phyloP scores from a whole-genome alignment of 148 eudicot species.

The Rhododendron kiyosumense region DNA sequence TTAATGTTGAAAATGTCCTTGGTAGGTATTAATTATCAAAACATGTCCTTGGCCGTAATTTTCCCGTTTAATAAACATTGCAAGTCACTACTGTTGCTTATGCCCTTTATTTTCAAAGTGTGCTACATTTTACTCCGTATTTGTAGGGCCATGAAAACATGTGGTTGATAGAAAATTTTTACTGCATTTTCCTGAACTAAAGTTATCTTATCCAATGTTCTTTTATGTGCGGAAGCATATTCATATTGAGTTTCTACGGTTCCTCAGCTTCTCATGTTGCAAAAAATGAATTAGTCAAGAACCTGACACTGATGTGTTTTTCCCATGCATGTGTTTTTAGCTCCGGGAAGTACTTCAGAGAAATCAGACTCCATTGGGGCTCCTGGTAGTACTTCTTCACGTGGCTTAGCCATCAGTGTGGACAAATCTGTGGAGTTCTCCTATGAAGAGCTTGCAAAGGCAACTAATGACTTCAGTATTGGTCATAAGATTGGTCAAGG shows the following conservation, averaged over 20 bases:
- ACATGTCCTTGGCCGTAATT: too few species aligned
- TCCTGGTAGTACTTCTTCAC: slow-evolving; percentile 21
- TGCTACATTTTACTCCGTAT: neutral
- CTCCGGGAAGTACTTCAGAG: slow-evolving; percentile 14
- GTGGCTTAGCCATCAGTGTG: slow-evolving; percentile 32
- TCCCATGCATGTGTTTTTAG: slow-evolving; percentile 24
- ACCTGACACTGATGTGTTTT: slow-evolving; percentile 37
- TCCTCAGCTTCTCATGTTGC: neutral
- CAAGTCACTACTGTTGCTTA: neutral
- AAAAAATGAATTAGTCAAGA: neutral
- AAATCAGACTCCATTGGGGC: slow-evolving; percentile 26
- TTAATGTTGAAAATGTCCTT: too few species aligned
- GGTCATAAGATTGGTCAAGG: slow-evolving; percentile 64
- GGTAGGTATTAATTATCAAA: too few species aligned
- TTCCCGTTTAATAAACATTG: too few species aligned
- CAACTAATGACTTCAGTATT: slow-evolving; percentile 47
- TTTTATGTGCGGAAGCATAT: neutral
- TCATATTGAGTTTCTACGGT: neutral
- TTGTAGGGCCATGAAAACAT: neutral
- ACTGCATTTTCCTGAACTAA: neutral
- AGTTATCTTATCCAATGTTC: neutral
- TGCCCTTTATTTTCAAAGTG: neutral
- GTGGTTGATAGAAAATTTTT: neutral
- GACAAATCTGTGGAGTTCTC: slow-evolving; percentile 58
- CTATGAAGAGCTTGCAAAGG: slow-evolving; percentile 51